Evolutionary conservation across 2,329 filamentous ascomycete genomes (phyloP), one percentile per base, ranked within the genome.

Genomic region (Alternaria incomplexa): DNA sequence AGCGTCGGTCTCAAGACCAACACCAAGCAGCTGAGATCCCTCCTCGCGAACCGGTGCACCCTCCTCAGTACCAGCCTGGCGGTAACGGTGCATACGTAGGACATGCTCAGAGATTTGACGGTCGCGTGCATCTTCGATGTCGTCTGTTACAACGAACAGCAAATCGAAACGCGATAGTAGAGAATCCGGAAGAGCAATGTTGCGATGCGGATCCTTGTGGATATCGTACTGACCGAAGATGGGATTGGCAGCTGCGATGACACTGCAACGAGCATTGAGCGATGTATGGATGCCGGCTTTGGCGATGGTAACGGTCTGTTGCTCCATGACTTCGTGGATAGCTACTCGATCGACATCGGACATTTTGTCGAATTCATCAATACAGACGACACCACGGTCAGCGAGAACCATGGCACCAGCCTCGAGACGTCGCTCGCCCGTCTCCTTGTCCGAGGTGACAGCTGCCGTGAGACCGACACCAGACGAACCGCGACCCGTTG

Each of bases 321-420:
- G 96, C 82, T 99, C 96, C 96, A 99, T 99, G 69, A 99, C 96
- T 92, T 99, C 96, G 87, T 99, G 96, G 72, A 99, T 99, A 50
- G 96, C 96, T 5, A 99, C 96, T 78, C 96, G 90, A 81, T 99
- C 96, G 61, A 98, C 91, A 77, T 99, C 96, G 61, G 93, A 97
- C 96, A 99, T 99, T 81, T 99, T 99, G 84, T 99, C 96, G 72
- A 99, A 99, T 77, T 99, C 96, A 78, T 99, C 96, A 70, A 99
- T 99, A 83, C 96, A 99, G 32, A 99, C 96, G 11, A 99, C 95
- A 71, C 96, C 96, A 66, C 96, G 91, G 79, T 99, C 96, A 67
- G 90, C 96, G 76, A 99, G 92, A 64, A 99, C 96, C 96, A 99
- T 99, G 68, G 96, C 96, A 87, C 96, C 96, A 15, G 96, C 96